Percentiles rank a stretch among this genome's conserved stretches.
phyloP scores from a whole-genome alignment of 2,329 filamentous ascomycete genomes.

The Pleomassaria siparia region DNA sequence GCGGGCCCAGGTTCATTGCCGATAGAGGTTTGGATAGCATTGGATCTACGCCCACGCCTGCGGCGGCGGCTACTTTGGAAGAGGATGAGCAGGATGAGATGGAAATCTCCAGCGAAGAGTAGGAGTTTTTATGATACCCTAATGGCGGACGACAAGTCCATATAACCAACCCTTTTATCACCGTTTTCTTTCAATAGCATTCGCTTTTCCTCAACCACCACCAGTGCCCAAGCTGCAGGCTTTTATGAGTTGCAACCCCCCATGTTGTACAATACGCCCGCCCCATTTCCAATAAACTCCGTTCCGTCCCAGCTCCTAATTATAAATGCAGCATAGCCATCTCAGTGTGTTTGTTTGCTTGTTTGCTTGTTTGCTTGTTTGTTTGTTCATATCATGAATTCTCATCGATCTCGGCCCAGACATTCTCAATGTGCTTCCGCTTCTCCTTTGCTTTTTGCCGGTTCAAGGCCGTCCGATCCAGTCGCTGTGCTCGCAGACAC shows the following conservation, averaged over 20 bases:
- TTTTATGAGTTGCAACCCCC: background rate
- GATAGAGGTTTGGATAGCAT: slow-evolving; percentile 41
- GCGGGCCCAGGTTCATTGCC: slow-evolving; percentile 29
- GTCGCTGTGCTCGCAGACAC: slow-evolving; percentile 79
- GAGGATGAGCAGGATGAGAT: no score
- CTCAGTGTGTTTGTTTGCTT: no score
- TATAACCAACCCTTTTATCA: background rate
- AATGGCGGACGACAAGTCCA: background rate
- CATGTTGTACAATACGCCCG: slow-evolving; percentile 4
- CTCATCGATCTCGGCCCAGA: slow-evolving; percentile 77
- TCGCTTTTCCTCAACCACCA: no score
- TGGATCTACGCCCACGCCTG: slow-evolving; percentile 36
- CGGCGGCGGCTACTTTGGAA: no score
- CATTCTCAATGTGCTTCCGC: slow-evolving; percentile 71
- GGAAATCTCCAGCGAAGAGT: slow-evolving; percentile 30
- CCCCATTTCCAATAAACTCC: slow-evolving; percentile 3
- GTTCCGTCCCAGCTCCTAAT: background rate
- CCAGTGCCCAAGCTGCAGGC: no score
- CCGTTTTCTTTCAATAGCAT: background rate
- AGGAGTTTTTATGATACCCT: slow-evolving; percentile 7
- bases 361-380: no score
- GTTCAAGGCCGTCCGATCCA: slow-evolving; percentile 77
- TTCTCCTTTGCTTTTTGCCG: slow-evolving; percentile 68
- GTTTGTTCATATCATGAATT: slow-evolving; percentile 54
- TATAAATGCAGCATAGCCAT: slow-evolving; percentile 1